A percentile compares a stretch with the other conserved stretches of the same genome.
phyloP scores from a whole-genome alignment of 441 rosid genomes.

The Sinapis alba region DNA sequence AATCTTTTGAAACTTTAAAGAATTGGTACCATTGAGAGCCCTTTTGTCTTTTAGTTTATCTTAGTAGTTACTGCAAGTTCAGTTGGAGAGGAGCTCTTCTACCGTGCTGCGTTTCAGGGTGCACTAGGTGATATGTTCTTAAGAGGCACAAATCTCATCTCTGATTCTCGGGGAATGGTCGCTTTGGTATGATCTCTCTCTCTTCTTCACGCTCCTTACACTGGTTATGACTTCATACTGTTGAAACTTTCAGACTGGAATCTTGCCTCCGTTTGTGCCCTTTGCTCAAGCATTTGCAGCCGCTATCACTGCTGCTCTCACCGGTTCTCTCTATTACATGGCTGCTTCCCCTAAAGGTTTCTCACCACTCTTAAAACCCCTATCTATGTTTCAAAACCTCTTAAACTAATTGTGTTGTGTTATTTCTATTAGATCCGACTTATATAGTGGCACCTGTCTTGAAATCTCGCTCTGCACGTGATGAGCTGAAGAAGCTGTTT shows the following conservation, averaged over 20 bases:
- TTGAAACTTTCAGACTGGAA: constrained; percentile 58
- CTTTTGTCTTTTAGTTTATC: constrained; percentile 53
- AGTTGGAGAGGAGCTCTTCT: constrained; percentile 95
- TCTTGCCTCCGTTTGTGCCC: constrained; percentile 91
- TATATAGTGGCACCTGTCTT: constrained; percentile 82
- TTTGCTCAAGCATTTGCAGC: constrained; percentile 98
- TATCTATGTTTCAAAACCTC: background rate
- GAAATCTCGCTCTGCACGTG: constrained; percentile 63
- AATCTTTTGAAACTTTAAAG: background rate
- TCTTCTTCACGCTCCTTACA: constrained; percentile 34
- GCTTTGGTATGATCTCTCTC: constrained; percentile 50
- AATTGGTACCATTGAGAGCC: background rate
- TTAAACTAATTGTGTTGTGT: background rate
- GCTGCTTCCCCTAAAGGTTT: constrained; percentile 94
- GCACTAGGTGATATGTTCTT: background rate
- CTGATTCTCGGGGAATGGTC: constrained; percentile 76
- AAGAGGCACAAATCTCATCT: constrained; percentile 45
- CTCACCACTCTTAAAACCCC: background rate
- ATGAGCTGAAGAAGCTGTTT: constrained; percentile 82
- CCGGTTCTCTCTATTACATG: constrained; percentile 82
- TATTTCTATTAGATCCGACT: constrained; percentile 70
- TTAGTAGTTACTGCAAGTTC: constrained; percentile 86
- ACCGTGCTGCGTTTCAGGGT: constrained; percentile 89
- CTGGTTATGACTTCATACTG: background rate
- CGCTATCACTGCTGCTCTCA: constrained; percentile 80